Base-by-base conservation (phyloP, 202 grass and related monocot species). In the Eragrostis tef region DNA sequence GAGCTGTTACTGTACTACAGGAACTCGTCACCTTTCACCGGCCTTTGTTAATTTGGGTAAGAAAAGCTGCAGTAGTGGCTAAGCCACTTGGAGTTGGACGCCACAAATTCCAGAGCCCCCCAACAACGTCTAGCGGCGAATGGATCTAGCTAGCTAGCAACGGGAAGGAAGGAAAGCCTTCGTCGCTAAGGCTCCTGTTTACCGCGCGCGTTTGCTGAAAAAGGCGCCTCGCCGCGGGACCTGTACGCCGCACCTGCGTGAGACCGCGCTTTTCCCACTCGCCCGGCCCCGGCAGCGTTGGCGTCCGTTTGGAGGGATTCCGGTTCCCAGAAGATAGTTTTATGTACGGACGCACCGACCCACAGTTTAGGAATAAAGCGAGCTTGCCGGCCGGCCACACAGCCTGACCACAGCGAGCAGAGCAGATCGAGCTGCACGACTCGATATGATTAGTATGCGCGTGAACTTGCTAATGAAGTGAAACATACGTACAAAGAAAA, bases 121-220 rank as follows among this genome's bases (percentile, higher is more conserved):
- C n/a, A n/a, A n/a, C n/a, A 66, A 42, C 34, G 34, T 10, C 31
- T 47, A 26, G 31, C 8, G 71, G 66, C 20, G 42, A 25, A 47
- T 25, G 21, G 42, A 43, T 6, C 20, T 29, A 22, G 11, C 36
- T 36, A 14, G 9, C 47, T 27, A 9, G 19, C 49, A 39, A 39
- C 34, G 34, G 34, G 34, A 26, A 25, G 10, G 11, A 52, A 20
- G 61, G 60, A 53, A 79, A 67, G 47, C 77, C 77, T 79, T 79
- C 62, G 77, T 47, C 77, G 77, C 77, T 67, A 79, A 79, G 75
- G 62, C 47, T 67, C 20, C 62, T 24, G n/a, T 50, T n/a, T 4
- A 14, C 13, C 48, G 16, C 22, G 24, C 11, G 17, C 17, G 17
- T 1, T 11, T 62, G 25, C 2, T 31, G 1, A 15, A 62, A 62